Percentiles rank a stretch among this genome's conserved stretches.
Conservation (phyloP, 2,329 filamentous ascomycete genomes). For the Teratosphaeria gauchensis region DNA sequence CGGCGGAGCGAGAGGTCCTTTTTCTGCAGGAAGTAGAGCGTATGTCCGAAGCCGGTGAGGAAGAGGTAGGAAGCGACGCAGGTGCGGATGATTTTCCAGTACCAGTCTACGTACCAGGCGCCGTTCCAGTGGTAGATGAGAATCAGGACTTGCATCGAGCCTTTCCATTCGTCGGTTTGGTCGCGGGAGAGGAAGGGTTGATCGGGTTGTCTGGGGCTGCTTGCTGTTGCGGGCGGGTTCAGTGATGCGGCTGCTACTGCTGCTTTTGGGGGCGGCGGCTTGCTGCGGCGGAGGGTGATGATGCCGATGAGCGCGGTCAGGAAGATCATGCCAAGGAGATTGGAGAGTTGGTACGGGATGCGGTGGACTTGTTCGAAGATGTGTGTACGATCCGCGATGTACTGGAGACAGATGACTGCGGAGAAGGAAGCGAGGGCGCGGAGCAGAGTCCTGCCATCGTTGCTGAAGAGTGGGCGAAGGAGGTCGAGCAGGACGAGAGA, state of each 20-base stretch:
- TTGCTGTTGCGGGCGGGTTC: no score
- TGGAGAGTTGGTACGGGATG: conserved; percentile 26
- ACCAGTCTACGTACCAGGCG: conserved; percentile 39
- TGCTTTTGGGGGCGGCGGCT: background rate
- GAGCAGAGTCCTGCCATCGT: conserved; percentile 3
- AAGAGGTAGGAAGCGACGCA: conserved; percentile 52
- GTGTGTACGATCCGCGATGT: conserved; percentile 45
- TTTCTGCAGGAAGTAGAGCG: conserved; percentile 47
- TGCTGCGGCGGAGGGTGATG: conserved; percentile 7
- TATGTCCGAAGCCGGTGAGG: conserved; percentile 53
- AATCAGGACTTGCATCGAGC: conserved; percentile 51
- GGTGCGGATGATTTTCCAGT: conserved; percentile 47
- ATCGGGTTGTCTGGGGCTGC: no score
- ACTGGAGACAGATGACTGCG: conserved; percentile 24
- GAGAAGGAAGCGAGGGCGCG: conserved; percentile 8
- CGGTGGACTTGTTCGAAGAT: conserved; percentile 45
- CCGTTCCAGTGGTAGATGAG: conserved; percentile 52
- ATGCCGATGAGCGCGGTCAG: conserved; percentile 24
- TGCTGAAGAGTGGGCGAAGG: conserved; percentile 4
- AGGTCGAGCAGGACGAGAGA: conserved; percentile 7
- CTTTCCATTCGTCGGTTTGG: conserved; percentile 57
- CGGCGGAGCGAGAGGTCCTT: conserved; percentile 48
- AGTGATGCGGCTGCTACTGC: no score
- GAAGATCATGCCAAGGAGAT: conserved; percentile 19
- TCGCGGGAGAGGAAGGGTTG: conserved; percentile 42